Evolutionary conservation across 148 eudicot genomes (phyloP).

Genomic region (Persicaria maculosa): DNA sequence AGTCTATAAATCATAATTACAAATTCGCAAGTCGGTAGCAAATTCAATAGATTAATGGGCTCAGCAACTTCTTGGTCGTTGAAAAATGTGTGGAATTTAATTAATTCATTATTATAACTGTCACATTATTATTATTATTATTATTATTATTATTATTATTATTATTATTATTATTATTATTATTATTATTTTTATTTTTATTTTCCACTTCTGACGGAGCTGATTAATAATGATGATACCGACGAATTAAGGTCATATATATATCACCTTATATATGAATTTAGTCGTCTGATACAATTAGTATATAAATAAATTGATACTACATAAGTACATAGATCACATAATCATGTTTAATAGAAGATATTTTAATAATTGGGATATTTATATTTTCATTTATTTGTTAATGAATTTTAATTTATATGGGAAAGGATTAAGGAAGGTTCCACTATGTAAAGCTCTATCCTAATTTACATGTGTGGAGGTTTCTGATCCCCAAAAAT

Average conservation of each 20-base stretch:
- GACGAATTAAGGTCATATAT: too few relatives aligned
- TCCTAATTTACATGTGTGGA: slow-evolving; percentile 2
- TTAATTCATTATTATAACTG: background rate
- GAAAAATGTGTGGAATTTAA: background rate
- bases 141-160: background rate
- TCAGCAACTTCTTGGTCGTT: background rate
- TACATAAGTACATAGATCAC: too few relatives aligned
- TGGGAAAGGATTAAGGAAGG: background rate
- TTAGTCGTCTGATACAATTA: too few relatives aligned
- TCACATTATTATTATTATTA: background rate
- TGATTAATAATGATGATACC: too few relatives aligned
- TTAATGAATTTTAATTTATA: background rate
- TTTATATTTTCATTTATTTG: too few relatives aligned
- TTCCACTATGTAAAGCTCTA: slow-evolving; percentile 1
- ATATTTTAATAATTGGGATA: too few relatives aligned
- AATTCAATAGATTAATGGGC: background rate
- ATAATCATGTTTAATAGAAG: too few relatives aligned
- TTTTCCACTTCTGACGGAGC: too few relatives aligned
- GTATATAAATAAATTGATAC: too few relatives aligned
- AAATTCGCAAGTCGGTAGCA: background rate
- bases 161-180: background rate
- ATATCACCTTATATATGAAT: too few relatives aligned
- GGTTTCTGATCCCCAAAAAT: too few relatives aligned
- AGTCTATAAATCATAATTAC: background rate
- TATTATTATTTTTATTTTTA: background rate